Base-by-base conservation (phyloP, 768 basidiomycete species). In the Russula virescens region DNA sequence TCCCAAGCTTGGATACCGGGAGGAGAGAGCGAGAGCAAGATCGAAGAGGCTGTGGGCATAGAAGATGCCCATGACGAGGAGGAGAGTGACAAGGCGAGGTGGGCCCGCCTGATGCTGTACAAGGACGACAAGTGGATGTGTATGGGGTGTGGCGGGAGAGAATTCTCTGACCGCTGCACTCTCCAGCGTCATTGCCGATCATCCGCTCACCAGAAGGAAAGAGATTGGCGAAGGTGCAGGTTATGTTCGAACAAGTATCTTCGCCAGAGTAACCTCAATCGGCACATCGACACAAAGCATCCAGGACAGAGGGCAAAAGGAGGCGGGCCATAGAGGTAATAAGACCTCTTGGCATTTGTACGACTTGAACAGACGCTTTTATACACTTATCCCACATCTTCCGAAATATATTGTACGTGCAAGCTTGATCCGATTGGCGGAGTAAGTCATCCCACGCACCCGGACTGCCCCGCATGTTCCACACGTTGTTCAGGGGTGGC, bases 211-310 rank as follows among this genome's bases (percentile, higher is more conserved):
- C n/a, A 16, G 14, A 47, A 35, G 3, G 1, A 14, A 5, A 23
- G 42, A 0, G 51, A 53, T 43, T 5, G 9, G 42, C 10, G 1
- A 13, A 13, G 9, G 6, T 60, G 59, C 10, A 18, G 10, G 0
- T 8, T 14, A 0, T 60, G 59, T 5, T 8, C 16, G 0, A 52
- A 46, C 11, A 0, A 1, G 0, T 60, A n/a, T 8, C 5, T 1
- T 3, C 23, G 51, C 0, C 23, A 5, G 1, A 19, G 50, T 3
- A 1, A 9, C 0, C 0, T 52, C 1, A 16, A 19, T 0, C 7
- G 58, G 0, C 59, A 60, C 2, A 10, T 45, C 1, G 11, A 11
- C 1, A 1, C n/a, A 1, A 46, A 46, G 8, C 59, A 60, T 7
- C 6, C n/a, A 2, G 25, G 23, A 18, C 2, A 2, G 18, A 9